A percentile compares a stretch with the other conserved stretches of the same genome.
Evolutionary conservation across 176 grass and related monocot genomes (phyloP).

Genomic region (Metroxylon sagu): DNA sequence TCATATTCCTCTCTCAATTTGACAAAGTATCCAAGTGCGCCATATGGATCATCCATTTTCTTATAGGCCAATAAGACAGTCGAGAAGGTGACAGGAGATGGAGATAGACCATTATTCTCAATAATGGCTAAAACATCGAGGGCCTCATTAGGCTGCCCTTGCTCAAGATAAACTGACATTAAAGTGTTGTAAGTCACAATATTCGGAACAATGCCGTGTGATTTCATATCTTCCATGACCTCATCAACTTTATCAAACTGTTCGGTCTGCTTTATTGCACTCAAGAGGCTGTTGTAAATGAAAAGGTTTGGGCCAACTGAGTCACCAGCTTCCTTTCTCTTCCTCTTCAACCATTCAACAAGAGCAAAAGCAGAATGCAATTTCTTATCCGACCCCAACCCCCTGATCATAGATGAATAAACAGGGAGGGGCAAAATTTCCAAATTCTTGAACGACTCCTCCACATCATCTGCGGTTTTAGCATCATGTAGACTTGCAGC

Average conservation of each 20-base stretch:
- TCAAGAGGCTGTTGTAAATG: slow-evolving; percentile 75
- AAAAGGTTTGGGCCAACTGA: slow-evolving; percentile 37
- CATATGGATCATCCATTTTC: slow-evolving; percentile 46
- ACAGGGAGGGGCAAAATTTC: slow-evolving; percentile 54
- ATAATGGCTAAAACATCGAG: slow-evolving; percentile 41
- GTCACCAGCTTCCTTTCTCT: background rate
- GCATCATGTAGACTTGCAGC: slow-evolving; percentile 31
- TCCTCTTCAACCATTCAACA: slow-evolving; percentile 59
- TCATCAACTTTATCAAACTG: slow-evolving; percentile 27
- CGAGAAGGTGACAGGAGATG: slow-evolving; percentile 50
- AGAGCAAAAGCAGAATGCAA: slow-evolving; percentile 60
- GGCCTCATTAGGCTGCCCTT: slow-evolving; percentile 39
- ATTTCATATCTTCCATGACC: slow-evolving; percentile 65
- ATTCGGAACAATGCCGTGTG: slow-evolving; percentile 41
- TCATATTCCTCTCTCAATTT: slow-evolving; percentile 47
- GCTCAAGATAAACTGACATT: slow-evolving; percentile 62
- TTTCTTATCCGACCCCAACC: slow-evolving; percentile 34
- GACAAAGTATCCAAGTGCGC: slow-evolving; percentile 42
- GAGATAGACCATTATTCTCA: slow-evolving; percentile 40
- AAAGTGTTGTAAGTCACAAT: slow-evolving; percentile 69
- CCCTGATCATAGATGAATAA: slow-evolving; percentile 59
- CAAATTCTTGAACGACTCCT: slow-evolving; percentile 28
- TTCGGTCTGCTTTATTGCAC: slow-evolving; percentile 50
- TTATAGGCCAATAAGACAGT: slow-evolving; percentile 61
- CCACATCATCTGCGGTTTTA: slow-evolving; percentile 49